phyloP scores from a whole-genome alignment of 306 rosid genomes.

The Quercus gilva region DNA sequence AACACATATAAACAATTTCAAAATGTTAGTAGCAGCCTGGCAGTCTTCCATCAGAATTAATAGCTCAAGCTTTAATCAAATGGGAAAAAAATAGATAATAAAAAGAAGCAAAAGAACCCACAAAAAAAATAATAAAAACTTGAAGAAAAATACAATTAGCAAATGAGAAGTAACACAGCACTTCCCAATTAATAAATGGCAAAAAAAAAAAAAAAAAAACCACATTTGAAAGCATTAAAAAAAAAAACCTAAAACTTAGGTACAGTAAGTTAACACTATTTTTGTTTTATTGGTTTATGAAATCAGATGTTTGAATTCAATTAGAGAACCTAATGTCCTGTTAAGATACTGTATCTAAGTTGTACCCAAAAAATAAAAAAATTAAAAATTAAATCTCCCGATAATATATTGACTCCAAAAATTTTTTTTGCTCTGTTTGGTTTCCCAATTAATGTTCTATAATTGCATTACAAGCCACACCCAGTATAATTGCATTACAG shows the following conservation, averaged over 20 bases:
- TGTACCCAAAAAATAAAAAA: too few relatives aligned
- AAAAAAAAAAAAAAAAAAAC: background rate
- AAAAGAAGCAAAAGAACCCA: background rate
- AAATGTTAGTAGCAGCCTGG: background rate
- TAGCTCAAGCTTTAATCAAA: background rate
- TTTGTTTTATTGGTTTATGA: too few relatives aligned
- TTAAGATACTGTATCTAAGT: too few relatives aligned
- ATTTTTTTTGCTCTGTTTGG: background rate
- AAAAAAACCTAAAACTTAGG: background rate
- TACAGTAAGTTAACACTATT: too few relatives aligned
- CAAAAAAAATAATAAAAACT: background rate
- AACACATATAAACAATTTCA: background rate
- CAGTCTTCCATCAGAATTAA: background rate
- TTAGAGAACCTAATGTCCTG: too few relatives aligned
- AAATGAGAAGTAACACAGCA: too few relatives aligned
- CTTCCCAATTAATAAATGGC: background rate
- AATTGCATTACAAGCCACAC: background rate
- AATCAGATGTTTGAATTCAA: too few relatives aligned
- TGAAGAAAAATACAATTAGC: background rate
- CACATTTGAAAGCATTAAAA: background rate
- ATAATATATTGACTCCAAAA: background rate
- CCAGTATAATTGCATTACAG: background rate
- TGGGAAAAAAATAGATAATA: background rate
- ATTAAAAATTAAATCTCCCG: background rate
- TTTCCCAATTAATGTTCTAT: background rate